Conservation (phyloP, 805 yeast species). For the Candida sonorensis region DNA sequence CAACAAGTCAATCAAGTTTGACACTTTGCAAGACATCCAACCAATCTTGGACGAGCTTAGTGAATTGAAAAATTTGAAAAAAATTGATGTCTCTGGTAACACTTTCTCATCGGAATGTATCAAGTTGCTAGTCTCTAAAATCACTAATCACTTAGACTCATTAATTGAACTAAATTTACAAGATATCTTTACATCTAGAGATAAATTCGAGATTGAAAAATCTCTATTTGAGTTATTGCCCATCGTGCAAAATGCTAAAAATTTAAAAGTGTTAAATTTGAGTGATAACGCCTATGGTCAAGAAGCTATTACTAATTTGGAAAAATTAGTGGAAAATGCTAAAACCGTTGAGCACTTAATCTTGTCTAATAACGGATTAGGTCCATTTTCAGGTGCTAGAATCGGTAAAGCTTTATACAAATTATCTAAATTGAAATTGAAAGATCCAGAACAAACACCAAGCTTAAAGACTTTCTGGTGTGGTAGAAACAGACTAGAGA, state of each 20-base stretch:
- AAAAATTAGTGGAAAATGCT: constrained; percentile 67
- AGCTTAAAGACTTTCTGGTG: constrained; percentile 82
- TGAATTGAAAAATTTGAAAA: constrained; percentile 31
- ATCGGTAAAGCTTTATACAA: constrained; percentile 80
- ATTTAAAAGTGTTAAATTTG: constrained; percentile 68
- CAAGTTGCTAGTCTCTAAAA: constrained; percentile 53
- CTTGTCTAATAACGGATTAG: constrained; percentile 94
- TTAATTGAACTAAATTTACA: constrained; percentile 73
- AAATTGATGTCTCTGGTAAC: constrained; percentile 83
- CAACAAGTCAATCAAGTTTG: constrained; percentile 71
- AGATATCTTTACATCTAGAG: constrained; percentile 91
- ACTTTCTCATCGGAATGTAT: constrained; percentile 92
- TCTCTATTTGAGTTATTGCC: constrained; percentile 69
- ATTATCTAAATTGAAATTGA: constrained; percentile 53
- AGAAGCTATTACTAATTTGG: constrained; percentile 87
- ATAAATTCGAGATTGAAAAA: constrained; percentile 89
- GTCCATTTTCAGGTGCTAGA: constrained; percentile 95
- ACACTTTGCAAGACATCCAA: constrained; percentile 63
- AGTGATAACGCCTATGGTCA: constrained; percentile 97
- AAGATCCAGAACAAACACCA: constrained; percentile 17
- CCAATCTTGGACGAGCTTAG: constrained; percentile 58
- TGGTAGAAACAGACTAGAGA: constrained; percentile 95
- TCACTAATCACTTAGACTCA: constrained; percentile 35
- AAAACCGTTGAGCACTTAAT: constrained; percentile 78
- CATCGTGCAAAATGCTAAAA: constrained; percentile 60